phyloP scores from a whole-genome alignment of 257 asterid genomes.

The Gardenia jasminoides region DNA sequence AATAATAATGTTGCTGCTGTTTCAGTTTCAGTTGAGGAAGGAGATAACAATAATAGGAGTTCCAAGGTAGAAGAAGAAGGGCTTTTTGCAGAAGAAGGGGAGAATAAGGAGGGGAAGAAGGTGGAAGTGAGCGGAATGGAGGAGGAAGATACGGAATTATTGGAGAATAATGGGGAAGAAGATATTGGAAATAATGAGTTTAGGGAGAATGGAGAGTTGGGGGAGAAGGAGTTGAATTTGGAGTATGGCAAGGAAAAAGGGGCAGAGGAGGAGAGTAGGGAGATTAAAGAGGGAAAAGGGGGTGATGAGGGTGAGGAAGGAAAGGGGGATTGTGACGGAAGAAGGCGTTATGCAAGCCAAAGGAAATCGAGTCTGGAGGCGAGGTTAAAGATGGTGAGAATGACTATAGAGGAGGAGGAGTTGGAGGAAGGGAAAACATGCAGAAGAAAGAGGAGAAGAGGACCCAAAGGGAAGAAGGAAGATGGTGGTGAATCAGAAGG shows the following conservation, averaged over 20 bases:
- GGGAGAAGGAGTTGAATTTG: background rate
- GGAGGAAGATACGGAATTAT: background rate
- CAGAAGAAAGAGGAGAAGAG: background rate
- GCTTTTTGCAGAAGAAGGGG: background rate
- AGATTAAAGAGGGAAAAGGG: background rate
- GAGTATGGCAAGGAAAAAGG: background rate
- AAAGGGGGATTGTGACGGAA: background rate
- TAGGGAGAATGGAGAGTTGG: background rate
- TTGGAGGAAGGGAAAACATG: background rate
- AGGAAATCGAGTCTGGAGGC: constrained; percentile 4
- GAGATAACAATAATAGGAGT: background rate
- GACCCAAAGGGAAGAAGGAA: constrained; percentile 7
- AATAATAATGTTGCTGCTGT: too few relatives aligned
- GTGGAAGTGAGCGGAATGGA: background rate
- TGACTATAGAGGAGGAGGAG: constrained; percentile 3
- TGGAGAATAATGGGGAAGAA: constrained; percentile 4
- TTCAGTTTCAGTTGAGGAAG: too few relatives aligned
- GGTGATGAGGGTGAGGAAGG: background rate
- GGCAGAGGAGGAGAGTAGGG: background rate
- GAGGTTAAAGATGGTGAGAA: constrained; percentile 2
- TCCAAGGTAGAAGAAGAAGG: background rate
- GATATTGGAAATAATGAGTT: too few relatives aligned
- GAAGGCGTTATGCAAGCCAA: background rate
- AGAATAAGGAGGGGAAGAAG: background rate
- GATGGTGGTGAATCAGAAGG: constrained; percentile 7